Percentiles rank a stretch among this genome's conserved stretches.
Conservation (phyloP, 495 filamentous ascomycete species). For the Aspergillus bertholletiae region DNA sequence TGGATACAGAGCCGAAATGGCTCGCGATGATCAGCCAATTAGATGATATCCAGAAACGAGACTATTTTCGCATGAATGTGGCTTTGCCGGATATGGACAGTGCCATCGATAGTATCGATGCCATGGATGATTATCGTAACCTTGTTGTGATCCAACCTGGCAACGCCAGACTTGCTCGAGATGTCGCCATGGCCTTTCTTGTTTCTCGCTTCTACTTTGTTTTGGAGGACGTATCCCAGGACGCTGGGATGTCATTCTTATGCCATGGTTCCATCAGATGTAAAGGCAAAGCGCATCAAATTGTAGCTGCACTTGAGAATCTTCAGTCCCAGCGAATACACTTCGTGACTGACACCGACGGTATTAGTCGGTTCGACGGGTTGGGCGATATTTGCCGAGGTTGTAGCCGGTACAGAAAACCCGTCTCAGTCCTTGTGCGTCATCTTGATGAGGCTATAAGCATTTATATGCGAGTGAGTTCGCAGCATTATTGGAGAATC, state of each 20-base stretch:
- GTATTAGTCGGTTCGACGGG: constrained; percentile 11
- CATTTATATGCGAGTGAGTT: constrained; percentile 13
- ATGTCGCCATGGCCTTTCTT: constrained; percentile 16
- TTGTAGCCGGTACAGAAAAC: constrained; percentile 14
- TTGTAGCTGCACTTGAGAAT: constrained; percentile 13
- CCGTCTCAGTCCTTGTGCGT: constrained; percentile 11
- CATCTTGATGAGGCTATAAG: constrained; percentile 12
- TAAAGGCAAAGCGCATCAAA: constrained; percentile 11
- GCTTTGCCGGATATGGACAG: constrained; percentile 9
- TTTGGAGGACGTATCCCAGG: constrained; percentile 1
- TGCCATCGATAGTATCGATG: constrained; percentile 13
- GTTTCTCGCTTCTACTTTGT: constrained; percentile 20
- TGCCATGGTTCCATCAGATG: constrained; percentile 16
- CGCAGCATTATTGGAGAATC: constrained; percentile 15
- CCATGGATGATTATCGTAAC: constrained; percentile 22
- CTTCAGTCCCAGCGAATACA: constrained; percentile 11
- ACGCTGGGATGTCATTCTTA: constrained; percentile 8
- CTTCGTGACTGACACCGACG: constrained; percentile 13
- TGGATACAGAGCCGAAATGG: constrained; percentile 19
- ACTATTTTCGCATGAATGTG: constrained; percentile 14
- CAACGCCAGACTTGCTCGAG: constrained; percentile 12
- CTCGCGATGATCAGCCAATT: constrained; percentile 9
- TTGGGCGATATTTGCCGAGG: constrained; percentile 10
- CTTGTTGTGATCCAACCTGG: constrained; percentile 16
- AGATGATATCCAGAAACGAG: background rate